These are phyloP conservation scores for Eleusine coracana DNA, from an alignment of 176 grass and related monocot species.

Conservation along the genomic window DNA sequence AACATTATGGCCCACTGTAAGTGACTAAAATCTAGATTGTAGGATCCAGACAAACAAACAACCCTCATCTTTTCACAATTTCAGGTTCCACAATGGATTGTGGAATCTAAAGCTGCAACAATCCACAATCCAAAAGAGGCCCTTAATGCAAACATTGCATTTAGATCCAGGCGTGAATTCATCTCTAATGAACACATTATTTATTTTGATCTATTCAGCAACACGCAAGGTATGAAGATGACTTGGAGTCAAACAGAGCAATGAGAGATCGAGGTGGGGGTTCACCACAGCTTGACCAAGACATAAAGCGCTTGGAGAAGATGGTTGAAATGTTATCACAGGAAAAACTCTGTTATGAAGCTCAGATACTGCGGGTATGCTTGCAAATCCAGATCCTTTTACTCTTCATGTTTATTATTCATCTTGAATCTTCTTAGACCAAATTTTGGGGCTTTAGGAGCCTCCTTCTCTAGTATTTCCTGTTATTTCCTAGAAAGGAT, in stretches of 20 bases:
- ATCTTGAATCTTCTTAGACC: conserved; percentile 11
- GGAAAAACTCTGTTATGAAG: conserved; percentile 89
- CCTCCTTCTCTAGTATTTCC: conserved; percentile 17
- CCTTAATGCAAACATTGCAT: not conserved
- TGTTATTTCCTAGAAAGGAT: conserved; percentile 35
- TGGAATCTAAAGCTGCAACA: no score
- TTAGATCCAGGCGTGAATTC: conserved; percentile 1
- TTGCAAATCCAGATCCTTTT: conserved; percentile 33
- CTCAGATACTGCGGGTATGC: conserved; percentile 91
- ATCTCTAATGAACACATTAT: conserved; percentile 32
- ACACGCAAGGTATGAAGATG: conserved; percentile 75
- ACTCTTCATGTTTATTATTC: conserved; percentile 1
- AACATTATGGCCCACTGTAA: no score
- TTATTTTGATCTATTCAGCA: conserved; percentile 56
- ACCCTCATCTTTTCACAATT: no score
- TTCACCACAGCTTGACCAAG: conserved; percentile 85
- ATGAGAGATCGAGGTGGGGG: conserved; percentile 80
- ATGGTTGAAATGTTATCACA: conserved; percentile 79
- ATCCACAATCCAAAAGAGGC: no score
- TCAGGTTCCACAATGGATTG: no score
- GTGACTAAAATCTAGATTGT: no score
- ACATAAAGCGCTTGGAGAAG: conserved; percentile 90
- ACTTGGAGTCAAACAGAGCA: conserved; percentile 72
- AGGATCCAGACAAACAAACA: no score
- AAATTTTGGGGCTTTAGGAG: not conserved